Conservation (phyloP, 2,329 filamentous ascomycete species). For the Trichoderma sp. region DNA sequence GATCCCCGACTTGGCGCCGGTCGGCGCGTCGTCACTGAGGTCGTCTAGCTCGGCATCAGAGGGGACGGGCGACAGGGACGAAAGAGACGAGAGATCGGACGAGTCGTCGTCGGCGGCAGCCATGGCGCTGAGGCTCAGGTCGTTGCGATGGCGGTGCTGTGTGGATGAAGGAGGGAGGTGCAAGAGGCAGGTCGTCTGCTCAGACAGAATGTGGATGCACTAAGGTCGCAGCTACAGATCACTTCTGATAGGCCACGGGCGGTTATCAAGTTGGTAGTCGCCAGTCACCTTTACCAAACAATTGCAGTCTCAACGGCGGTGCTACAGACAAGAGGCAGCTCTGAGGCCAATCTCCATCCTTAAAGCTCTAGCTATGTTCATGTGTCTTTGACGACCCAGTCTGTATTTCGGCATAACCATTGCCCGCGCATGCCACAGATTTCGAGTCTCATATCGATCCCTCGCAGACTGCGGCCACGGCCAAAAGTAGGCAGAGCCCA, state of each 20-base stretch:
- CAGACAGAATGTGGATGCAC: conserved; percentile 40
- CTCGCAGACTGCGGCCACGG: conserved; percentile 9
- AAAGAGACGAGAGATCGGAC: conserved; percentile 64
- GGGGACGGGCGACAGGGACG: conserved; percentile 50
- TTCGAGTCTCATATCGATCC: background rate
- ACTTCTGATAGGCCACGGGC: conserved; percentile 39
- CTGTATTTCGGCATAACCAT: conserved; percentile 25
- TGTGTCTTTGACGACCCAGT: conserved; percentile 14
- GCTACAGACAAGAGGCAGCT: conserved; percentile 4
- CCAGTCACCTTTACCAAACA: conserved; percentile 30
- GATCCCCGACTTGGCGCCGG: conserved; percentile 61
- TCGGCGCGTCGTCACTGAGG: conserved; percentile 39
- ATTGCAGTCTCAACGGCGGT: conserved; percentile 5
- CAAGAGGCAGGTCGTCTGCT: conserved; percentile 38
- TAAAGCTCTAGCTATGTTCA: conserved; percentile 11
- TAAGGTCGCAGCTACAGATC: conserved; percentile 33
- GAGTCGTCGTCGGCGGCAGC: conserved; percentile 60
- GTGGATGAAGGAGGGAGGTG: conserved; percentile 35
- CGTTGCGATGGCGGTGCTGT: conserved; percentile 30
- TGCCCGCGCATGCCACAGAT: conserved; percentile 26
- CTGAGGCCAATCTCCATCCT: background rate
- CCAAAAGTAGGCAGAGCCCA: background rate
- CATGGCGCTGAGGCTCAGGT: conserved; percentile 47
- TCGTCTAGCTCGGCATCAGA: conserved; percentile 55
- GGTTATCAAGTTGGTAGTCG: conserved; percentile 31